Conservation (phyloP, 768 basidiomycete genomes). For the Exidia glandulosa region DNA sequence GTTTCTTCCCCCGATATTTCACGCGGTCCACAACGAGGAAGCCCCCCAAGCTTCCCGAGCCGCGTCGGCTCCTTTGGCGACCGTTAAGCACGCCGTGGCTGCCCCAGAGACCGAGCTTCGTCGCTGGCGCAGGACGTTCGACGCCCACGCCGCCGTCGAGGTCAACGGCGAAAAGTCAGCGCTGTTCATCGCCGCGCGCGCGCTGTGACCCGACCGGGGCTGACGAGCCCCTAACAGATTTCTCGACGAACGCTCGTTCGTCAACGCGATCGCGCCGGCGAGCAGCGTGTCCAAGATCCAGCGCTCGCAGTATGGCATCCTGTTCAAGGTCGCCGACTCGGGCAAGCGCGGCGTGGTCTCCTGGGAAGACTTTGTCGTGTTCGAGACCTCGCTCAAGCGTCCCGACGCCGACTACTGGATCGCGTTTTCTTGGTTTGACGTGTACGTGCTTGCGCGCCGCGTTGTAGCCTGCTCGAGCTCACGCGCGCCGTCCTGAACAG, state of each 20-base stretch:
- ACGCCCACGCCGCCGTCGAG: constrained; percentile 62
- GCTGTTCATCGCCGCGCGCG: constrained; percentile 23
- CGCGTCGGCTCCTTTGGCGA: constrained; percentile 27
- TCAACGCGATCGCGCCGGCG: constrained; percentile 87
- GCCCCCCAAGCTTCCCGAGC: background rate
- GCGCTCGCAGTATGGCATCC: constrained; percentile 76
- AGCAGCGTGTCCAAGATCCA: constrained; percentile 79
- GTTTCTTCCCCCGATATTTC: background rate
- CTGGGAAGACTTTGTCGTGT: constrained; percentile 95
- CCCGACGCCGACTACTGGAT: constrained; percentile 97
- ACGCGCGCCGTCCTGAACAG: constrained; percentile 26
- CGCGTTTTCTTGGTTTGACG: constrained; percentile 92
- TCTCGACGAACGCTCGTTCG: constrained; percentile 78
- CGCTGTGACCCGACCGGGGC: background rate
- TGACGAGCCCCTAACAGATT: constrained; percentile 41
- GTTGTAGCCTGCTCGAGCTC: background rate
- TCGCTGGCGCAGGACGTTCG: constrained; percentile 84
- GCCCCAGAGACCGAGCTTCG: constrained; percentile 75
- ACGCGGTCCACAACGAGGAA: background rate
- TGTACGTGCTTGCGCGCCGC: constrained; percentile 60
- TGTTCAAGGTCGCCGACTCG: constrained; percentile 82
- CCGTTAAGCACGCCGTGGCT: constrained; percentile 56
- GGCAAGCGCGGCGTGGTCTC: constrained; percentile 66
- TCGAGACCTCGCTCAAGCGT: constrained; percentile 85
- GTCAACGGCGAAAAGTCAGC: constrained; percentile 80